Evolutionary conservation across 148 eudicot species (phyloP).

Genomic region (Camellia granthamiana): DNA sequence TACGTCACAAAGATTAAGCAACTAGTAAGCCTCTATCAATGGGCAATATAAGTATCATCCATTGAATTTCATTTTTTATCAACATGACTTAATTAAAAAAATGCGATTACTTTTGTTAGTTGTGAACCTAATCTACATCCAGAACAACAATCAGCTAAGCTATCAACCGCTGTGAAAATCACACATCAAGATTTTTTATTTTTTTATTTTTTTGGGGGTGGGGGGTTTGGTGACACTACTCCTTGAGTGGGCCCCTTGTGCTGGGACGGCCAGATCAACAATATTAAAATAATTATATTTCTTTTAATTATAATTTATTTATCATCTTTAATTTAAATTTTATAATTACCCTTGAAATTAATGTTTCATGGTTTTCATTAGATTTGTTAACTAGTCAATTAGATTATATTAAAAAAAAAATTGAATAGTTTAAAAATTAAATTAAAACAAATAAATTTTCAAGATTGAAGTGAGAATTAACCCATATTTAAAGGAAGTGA

Average conservation of each 20-base stretch:
- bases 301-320: too few relatives aligned
- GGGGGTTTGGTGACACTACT: background rate
- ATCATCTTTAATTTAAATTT: too few relatives aligned
- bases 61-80: background rate
- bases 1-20: background rate
- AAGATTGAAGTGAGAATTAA: too few relatives aligned
- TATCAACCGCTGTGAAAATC: background rate
- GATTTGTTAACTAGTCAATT: too few relatives aligned
- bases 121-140: background rate
- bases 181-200: background rate
- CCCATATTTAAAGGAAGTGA: too few relatives aligned
- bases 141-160: background rate
- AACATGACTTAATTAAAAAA: background rate
- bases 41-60: background rate
- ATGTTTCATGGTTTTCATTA: too few relatives aligned
- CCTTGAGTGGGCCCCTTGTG: constrained; percentile 8
- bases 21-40: background rate
- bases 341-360: too few relatives aligned
- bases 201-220: too few relatives aligned
- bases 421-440: too few relatives aligned
- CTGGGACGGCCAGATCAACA: background rate
- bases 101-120: background rate
- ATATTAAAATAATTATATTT: too few relatives aligned
- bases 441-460: too few relatives aligned
- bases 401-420: too few relatives aligned